Percentiles rank a stretch among this genome's conserved stretches.
These are phyloP conservation scores for Zygnema circumcarinatum DNA, from an alignment of 139 green algal species.

Conservation along the genomic window DNA sequence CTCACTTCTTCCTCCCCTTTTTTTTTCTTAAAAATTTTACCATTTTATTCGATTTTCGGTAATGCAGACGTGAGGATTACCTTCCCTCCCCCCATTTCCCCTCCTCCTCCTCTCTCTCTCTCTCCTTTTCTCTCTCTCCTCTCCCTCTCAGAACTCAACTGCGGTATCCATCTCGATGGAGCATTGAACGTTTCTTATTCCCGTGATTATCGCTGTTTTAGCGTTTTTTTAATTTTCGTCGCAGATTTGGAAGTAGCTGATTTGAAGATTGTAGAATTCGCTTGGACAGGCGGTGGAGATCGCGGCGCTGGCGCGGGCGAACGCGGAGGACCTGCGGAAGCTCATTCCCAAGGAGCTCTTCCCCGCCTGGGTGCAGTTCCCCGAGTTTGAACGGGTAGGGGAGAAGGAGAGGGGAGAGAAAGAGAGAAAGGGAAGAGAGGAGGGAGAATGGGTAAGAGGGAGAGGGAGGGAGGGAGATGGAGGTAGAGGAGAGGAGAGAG, in stretches of 20 bases:
- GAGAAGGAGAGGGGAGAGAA: neutral
- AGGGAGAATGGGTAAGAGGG: no score
- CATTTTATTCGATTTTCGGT: neutral
- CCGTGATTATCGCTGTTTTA: neutral
- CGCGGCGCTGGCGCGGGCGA: constrained; percentile 3
- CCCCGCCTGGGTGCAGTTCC: constrained; percentile 44
- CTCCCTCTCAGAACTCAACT: neutral
- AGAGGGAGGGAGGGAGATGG: no score
- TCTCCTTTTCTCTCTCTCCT: neutral
- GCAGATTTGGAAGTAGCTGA: neutral
- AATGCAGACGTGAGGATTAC: no score
- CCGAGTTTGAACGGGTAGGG: constrained; percentile 47
- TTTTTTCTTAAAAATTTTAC: neutral
- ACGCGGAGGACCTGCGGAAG: constrained; percentile 36
- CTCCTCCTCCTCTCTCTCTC: neutral
- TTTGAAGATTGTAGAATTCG: constrained; percentile 2
- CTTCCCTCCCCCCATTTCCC: neutral
- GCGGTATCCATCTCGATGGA: neutral
- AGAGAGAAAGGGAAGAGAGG: no score
- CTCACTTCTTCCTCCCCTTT: neutral
- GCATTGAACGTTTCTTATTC: neutral
- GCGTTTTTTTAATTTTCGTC: neutral
- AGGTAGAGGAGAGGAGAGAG: no score
- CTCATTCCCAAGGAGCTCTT: constrained; percentile 45
- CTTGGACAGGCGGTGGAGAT: constrained; percentile 29